A percentile compares a stretch with the other conserved stretches of the same genome.
Conservation (phyloP, 1,284 basidiomycete species). For the Tremellales sp. region DNA sequence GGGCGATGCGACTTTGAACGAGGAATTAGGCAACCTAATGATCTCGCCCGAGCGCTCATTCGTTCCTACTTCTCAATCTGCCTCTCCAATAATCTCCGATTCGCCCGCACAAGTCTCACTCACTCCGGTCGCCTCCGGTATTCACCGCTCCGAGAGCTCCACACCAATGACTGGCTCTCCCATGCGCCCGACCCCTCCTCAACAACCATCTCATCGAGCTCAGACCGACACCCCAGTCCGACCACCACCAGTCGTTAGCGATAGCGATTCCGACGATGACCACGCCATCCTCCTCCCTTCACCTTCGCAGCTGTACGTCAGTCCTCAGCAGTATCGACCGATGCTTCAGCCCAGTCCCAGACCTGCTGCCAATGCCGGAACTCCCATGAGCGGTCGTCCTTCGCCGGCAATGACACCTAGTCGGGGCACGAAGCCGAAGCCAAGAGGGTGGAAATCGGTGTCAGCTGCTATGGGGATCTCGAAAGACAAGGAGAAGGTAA, state of each 20-base stretch:
- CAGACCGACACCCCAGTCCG: not conserved
- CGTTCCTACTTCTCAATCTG: not conserved
- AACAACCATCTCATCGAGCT: not conserved
- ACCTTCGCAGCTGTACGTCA: not conserved
- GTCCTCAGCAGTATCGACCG: not conserved
- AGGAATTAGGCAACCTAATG: not conserved
- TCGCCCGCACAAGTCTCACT: not conserved
- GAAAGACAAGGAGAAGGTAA: slow-evolving; percentile 14
- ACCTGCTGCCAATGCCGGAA: not conserved
- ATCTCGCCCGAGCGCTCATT: not conserved
- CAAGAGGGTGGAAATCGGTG: not conserved
- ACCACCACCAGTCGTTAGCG: not conserved
- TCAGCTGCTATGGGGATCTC: not conserved
- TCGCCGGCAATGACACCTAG: slow-evolving; percentile 15
- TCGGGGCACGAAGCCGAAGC: slow-evolving; percentile 18
- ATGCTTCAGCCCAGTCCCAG: not conserved
- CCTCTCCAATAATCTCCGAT: not conserved
- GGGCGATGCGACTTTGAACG: not conserved
- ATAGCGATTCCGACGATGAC: not conserved
- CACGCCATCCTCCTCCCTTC: not conserved
- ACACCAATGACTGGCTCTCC: not conserved
- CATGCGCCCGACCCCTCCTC: not conserved
- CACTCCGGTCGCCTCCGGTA: not conserved
- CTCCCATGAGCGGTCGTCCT: slow-evolving; percentile 13
- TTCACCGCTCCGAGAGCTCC: not conserved